Base-by-base conservation (phyloP, 371 early-diverging fungal species). In the Enterocytospora artemiae region DNA sequence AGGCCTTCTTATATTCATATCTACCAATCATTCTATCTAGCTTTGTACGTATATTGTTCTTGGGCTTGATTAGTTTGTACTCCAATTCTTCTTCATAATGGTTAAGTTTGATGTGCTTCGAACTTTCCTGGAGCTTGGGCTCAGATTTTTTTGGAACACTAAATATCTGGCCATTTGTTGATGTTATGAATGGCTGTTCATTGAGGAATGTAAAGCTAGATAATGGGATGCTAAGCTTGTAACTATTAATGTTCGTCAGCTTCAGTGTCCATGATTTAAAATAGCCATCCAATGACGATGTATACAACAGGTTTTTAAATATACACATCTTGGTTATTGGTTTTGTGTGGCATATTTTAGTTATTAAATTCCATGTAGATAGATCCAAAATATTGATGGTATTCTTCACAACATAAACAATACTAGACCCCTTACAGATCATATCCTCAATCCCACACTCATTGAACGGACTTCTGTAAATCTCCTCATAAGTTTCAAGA, bases 41-140 rank as follows among this genome's bases (percentile, higher is more conserved):
- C 37, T 59, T 36, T 7, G 0, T 52, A 2, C 27, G 25, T 22
- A 30, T 45, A 14, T 28, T 9, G 0, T 25, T 34, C 20, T 31
- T 36, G 3, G 45, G 31, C 46, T 20, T 24, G 12, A 68, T 28
- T 32, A 51, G n/a, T 27, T 72, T 44, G 52, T 53, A 37, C 12
- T 59, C 24, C n/a, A 68, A 52, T 41, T 64, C 51, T 20, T 64
- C 63, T 55, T 72, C 65, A n/a, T 48, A 64, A 2, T 34, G 65
- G 2, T 39, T 44, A 1, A 22, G 18, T 12, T 54, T 55, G 4
- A 32, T 45, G 33, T 34, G 51, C n/a, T 25, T 55, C 9, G 4
- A n/a, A 1, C 22, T 2, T 39, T 50, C 24, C 28, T 33, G 32
- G 28, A 51, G 20, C 22, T 30, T 22, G 24, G 24, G 18, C 31